Percentiles rank a stretch among this genome's conserved stretches.
Evolutionary conservation across 1,284 basidiomycete species (phyloP).

Genomic region (Malassezia slooffiae): DNA sequence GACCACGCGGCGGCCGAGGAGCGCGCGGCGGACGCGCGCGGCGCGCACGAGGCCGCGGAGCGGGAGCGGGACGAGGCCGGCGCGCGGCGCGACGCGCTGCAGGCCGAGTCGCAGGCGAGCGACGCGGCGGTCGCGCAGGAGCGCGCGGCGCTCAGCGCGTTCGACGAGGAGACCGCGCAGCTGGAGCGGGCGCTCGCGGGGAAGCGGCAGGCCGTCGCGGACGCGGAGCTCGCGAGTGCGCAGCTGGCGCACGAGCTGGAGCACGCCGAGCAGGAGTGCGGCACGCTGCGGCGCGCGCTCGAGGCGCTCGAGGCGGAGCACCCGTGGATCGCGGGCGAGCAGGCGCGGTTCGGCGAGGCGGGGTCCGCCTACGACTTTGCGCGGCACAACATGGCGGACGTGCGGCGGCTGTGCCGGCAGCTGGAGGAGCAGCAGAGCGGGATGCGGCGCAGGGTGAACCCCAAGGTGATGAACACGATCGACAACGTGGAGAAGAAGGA

Average conservation of each 20-base stretch:
- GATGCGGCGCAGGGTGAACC: conserved; percentile 90
- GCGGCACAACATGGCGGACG: conserved; percentile 58
- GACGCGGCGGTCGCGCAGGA: conserved; percentile 68
- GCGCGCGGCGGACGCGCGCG: conserved; percentile 57
- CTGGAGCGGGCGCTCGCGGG: conserved; percentile 69
- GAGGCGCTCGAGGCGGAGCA: conserved; percentile 63
- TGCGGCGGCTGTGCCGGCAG: conserved; percentile 62
- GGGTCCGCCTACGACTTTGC: conserved; percentile 76
- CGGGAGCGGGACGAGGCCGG: conserved; percentile 59
- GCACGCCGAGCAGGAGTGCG: conserved; percentile 50
- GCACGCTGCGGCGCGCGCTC: conserved; percentile 35
- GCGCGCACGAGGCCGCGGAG: conserved; percentile 55
- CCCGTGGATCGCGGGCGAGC: conserved; percentile 79
- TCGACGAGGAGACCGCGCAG: conserved; percentile 73
- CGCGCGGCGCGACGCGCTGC: conserved; percentile 54
- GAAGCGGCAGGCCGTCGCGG: conserved; percentile 64
- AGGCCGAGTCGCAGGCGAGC: conserved; percentile 58
- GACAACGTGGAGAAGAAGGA: conserved; percentile 97
- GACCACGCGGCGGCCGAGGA: conserved; percentile 61
- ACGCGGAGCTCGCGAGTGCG: conserved; percentile 62
- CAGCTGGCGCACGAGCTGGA: conserved; percentile 53
- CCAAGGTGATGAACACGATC: conserved; percentile 90
- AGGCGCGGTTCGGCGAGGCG: conserved; percentile 73
- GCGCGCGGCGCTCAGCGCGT: conserved; percentile 70
- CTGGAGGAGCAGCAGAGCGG: conserved; percentile 70